phyloP scores from a whole-genome alignment of 768 basidiomycete genomes.

The Clavulina sp. region DNA sequence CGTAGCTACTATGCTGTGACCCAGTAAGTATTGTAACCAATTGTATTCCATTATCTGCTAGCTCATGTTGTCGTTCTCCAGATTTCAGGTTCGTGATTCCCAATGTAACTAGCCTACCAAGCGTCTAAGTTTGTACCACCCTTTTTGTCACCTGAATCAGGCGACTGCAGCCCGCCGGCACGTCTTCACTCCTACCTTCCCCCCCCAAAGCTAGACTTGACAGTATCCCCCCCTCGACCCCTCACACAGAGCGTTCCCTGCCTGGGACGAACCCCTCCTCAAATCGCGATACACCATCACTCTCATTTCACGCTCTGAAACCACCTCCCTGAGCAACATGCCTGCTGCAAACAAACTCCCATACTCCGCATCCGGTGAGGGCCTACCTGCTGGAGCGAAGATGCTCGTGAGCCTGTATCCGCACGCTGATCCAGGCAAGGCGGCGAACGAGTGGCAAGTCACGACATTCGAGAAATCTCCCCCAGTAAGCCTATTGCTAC shows the following conservation, averaged over 20 bases:
- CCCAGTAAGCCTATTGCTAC: constrained; percentile 23
- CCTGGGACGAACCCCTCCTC: constrained; percentile 85
- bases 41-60: too few species aligned
- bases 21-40: constrained; percentile 76
- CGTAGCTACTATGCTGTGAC: constrained; percentile 48
- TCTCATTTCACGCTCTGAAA: constrained; percentile 59
- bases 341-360: constrained; percentile 47
- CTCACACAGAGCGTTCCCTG: constrained; percentile 40
- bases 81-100: too few species aligned
- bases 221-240: background rate
- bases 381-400: constrained; percentile 5
- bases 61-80: too few species aligned
- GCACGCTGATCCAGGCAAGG: constrained; percentile 4
- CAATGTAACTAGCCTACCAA: too few species aligned
- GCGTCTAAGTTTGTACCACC: background rate
- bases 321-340: constrained; percentile 80
- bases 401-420: background rate
- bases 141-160: constrained; percentile 22
- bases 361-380: constrained; percentile 25
- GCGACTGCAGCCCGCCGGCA: constrained; percentile 64
- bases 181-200: constrained; percentile 14
- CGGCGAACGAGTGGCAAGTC: constrained; percentile 51
- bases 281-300: constrained; percentile 58
- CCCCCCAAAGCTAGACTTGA: too few species aligned
- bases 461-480: constrained; percentile 71